Evolutionary conservation across 345 rosid species (phyloP).

Genomic region (Ceriops zippeliana): DNA sequence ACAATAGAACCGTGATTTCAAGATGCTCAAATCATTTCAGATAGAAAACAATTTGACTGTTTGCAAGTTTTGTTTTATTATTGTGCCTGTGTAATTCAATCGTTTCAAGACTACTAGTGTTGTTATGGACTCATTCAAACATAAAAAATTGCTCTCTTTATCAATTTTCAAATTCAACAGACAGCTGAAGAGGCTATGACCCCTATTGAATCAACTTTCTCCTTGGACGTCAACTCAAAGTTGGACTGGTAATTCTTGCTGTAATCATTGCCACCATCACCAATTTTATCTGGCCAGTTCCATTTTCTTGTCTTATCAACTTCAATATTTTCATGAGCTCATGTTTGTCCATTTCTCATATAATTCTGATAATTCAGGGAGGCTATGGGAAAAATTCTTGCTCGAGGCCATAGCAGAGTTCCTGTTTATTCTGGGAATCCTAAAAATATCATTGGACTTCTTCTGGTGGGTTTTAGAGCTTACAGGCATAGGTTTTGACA

Average conservation of each 20-base stretch:
- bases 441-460: conserved; percentile 79
- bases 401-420: conserved; percentile 93
- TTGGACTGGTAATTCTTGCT: conserved; percentile 72
- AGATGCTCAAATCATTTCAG: no score
- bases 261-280: not conserved
- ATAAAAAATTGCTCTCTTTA: conserved; percentile 1
- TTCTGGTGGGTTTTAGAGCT: conserved; percentile 55
- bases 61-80: not conserved
- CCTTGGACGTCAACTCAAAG: conserved; percentile 92
- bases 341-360: conserved; percentile 2
- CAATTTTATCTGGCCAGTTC: not conserved
- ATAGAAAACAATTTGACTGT: no score
- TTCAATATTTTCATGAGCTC: not conserved
- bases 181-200: conserved; percentile 99
- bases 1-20: no score
- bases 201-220: conserved; percentile 92
- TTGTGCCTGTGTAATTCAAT: not conserved
- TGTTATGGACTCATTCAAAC: not conserved
- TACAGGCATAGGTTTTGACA: conserved; percentile 11
- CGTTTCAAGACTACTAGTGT: not conserved
- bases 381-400: conserved; percentile 79
- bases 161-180: conserved; percentile 35
- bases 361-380: conserved; percentile 48
- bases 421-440: conserved; percentile 87
- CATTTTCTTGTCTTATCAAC: not conserved